Percentiles rank a stretch among this genome's conserved stretches.
Conservation (phyloP, 768 basidiomycete species). For the Russula griseocarnosa region DNA sequence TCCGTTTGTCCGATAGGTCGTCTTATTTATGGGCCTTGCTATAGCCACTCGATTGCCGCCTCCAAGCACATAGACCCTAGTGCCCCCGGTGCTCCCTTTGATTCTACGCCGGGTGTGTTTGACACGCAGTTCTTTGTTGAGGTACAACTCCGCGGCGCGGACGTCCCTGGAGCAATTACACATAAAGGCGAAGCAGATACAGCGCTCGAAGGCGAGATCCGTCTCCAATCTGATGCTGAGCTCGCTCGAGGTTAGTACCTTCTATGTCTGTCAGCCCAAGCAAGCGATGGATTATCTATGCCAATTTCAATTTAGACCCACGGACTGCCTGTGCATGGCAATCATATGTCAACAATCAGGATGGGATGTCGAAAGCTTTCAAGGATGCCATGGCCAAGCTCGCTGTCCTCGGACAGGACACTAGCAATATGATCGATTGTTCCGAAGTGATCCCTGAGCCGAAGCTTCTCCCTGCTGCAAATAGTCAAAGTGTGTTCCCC, state of each 20-base stretch:
- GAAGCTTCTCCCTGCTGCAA: slow-evolving; percentile 30
- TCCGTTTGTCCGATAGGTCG: slow-evolving; percentile 24
- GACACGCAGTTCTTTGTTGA: slow-evolving; percentile 33
- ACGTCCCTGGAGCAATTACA: not conserved
- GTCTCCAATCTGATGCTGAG: slow-evolving; percentile 12
- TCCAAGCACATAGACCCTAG: slow-evolving; percentile 31
- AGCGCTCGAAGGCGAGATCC: slow-evolving; percentile 10
- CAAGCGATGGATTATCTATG: not conserved
- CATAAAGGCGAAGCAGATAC: not conserved
- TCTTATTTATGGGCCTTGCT: slow-evolving; percentile 12
- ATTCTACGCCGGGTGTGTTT: slow-evolving; percentile 35
- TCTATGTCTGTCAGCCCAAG: not conserved
- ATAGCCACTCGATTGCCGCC: slow-evolving; percentile 28
- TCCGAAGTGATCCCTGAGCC: slow-evolving; percentile 44
- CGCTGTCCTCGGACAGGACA: slow-evolving; percentile 42
- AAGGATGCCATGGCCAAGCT: slow-evolving; percentile 45
- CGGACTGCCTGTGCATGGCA: slow-evolving; percentile 50
- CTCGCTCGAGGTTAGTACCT: slow-evolving; percentile 29
- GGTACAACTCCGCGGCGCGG: slow-evolving; percentile 23
- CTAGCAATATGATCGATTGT: slow-evolving; percentile 40
- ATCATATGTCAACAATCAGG: slow-evolving; percentile 35
- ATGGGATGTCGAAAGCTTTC: slow-evolving; percentile 33
- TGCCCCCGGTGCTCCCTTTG: slow-evolving; percentile 41
- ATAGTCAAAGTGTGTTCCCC: slow-evolving; percentile 5
- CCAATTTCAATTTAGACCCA: slow-evolving; percentile 32